Evolutionary conservation across 176 grass and related monocot genomes (phyloP).

Genomic region (Elaeis guineensis): DNA sequence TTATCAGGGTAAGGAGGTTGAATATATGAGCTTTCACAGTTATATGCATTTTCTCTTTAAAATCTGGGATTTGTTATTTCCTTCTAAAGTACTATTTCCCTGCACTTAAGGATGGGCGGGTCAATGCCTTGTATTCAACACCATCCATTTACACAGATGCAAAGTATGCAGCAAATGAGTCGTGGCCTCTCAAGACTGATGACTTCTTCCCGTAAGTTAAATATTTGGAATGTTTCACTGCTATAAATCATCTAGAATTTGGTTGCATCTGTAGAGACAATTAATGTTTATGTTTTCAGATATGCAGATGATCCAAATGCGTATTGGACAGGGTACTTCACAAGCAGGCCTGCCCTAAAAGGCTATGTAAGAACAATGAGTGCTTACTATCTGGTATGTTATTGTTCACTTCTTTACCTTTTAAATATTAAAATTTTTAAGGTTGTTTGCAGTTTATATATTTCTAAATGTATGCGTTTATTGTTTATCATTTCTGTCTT

Average conservation of each 20-base stretch:
- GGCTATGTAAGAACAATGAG: constrained; percentile 76
- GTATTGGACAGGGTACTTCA: constrained; percentile 98
- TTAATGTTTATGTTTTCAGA: constrained; percentile 39
- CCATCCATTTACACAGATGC: constrained; percentile 98
- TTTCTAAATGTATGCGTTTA: background rate
- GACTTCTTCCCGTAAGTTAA: constrained; percentile 95
- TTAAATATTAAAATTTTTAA: no score
- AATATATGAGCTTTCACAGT: no score
- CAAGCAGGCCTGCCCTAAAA: constrained; percentile 89
- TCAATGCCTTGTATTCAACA: constrained; percentile 97
- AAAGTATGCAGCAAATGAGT: constrained; percentile 68
- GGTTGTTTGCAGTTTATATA: background rate
- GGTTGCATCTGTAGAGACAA: background rate
- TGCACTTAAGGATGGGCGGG: constrained; percentile 72
- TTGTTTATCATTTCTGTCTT: no score
- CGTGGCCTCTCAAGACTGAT: constrained; percentile 86
- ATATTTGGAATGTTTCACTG: constrained; percentile 3
- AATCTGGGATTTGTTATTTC: background rate
- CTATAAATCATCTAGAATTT: background rate
- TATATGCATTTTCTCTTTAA: constrained; percentile 8
- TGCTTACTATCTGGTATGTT: constrained; percentile 74
- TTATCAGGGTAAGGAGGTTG: no score
- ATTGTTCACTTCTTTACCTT: no score
- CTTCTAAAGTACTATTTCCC: background rate
- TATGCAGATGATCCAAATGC: constrained; percentile 93